A percentile compares a stretch with the other conserved stretches of the same genome.
Evolutionary conservation across 768 basidiomycete genomes (phyloP).

Genomic region (Auricularia cornea): DNA sequence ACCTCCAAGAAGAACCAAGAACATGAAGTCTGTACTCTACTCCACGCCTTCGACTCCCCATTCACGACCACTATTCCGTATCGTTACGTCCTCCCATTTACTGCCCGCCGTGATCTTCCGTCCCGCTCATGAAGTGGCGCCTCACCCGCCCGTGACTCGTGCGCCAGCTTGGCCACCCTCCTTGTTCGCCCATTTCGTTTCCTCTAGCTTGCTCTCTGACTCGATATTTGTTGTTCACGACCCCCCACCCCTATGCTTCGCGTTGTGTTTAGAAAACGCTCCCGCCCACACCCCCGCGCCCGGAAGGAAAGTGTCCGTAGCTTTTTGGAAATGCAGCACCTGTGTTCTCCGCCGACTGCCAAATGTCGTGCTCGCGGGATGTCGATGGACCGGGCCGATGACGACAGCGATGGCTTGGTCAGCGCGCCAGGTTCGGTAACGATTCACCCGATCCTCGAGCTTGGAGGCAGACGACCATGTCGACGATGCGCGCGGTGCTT

Average conservation of each 20-base stretch:
- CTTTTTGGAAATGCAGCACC: too few species aligned
- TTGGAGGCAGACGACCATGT: background rate
- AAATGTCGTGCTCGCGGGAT: too few species aligned
- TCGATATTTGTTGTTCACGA: background rate
- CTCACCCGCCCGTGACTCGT: background rate
- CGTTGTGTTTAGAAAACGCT: too few species aligned
- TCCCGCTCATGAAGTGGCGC: constrained; percentile 1
- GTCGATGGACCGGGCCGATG: too few species aligned
- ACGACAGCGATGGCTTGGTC: too few species aligned
- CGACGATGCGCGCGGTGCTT: constrained; percentile 71
- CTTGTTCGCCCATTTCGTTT: background rate
- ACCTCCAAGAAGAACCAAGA: background rate
- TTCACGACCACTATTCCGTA: background rate
- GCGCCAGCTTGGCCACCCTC: constrained; percentile 2
- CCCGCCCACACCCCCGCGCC: too few species aligned
- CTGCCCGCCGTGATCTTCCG: background rate
- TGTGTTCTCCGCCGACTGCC: too few species aligned
- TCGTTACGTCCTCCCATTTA: background rate
- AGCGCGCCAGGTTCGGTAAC: too few species aligned
- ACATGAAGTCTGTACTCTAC: background rate
- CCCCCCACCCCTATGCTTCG: background rate
- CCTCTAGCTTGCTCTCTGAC: background rate
- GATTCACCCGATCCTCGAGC: too few species aligned
- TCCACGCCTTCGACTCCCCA: background rate
- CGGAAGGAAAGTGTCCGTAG: too few species aligned